Evolutionary conservation across 768 basidiomycete genomes (phyloP).

Genomic region (Mycena indigotica): DNA sequence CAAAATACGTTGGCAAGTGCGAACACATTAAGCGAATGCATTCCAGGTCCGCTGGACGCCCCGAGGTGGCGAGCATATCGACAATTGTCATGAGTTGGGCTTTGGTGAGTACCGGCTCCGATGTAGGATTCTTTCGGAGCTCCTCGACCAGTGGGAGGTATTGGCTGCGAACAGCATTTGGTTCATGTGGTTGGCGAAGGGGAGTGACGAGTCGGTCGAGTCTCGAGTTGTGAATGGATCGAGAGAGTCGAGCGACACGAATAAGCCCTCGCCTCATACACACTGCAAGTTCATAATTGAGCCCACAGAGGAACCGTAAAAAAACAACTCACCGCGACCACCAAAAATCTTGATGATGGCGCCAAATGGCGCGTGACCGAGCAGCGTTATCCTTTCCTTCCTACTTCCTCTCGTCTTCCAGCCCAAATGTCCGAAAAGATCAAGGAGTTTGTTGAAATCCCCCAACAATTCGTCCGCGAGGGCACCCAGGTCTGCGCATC

Average conservation of each 20-base stretch:
- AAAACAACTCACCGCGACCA: background rate
- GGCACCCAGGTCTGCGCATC: slow-evolving; percentile 79
- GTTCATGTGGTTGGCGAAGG: slow-evolving; percentile 29
- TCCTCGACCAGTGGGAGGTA: slow-evolving; percentile 38
- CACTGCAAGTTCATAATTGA: slow-evolving; percentile 10
- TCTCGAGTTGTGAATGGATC: slow-evolving; percentile 9
- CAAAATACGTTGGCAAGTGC: slow-evolving; percentile 51
- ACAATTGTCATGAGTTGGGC: slow-evolving; percentile 43
- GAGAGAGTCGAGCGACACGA: slow-evolving; percentile 21
- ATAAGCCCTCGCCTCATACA: slow-evolving; percentile 12
- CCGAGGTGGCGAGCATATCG: slow-evolving; percentile 52
- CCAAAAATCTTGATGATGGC: background rate
- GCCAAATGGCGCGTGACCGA: slow-evolving; percentile 2
- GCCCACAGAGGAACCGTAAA: background rate
- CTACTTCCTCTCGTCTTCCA: slow-evolving; percentile 22
- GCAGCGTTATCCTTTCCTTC: background rate
- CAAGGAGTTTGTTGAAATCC: slow-evolving; percentile 87
- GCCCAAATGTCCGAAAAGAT: slow-evolving; percentile 85
- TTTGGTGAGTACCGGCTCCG: slow-evolving; percentile 30
- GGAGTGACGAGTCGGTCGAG: slow-evolving; percentile 17
- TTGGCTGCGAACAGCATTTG: slow-evolving; percentile 37
- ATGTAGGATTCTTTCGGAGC: slow-evolving; percentile 25
- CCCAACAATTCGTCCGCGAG: slow-evolving; percentile 89
- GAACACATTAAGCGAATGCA: slow-evolving; percentile 55
- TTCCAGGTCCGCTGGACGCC: slow-evolving; percentile 52